Conservation (phyloP, 116 monocot species). For the Iris pallida region DNA sequence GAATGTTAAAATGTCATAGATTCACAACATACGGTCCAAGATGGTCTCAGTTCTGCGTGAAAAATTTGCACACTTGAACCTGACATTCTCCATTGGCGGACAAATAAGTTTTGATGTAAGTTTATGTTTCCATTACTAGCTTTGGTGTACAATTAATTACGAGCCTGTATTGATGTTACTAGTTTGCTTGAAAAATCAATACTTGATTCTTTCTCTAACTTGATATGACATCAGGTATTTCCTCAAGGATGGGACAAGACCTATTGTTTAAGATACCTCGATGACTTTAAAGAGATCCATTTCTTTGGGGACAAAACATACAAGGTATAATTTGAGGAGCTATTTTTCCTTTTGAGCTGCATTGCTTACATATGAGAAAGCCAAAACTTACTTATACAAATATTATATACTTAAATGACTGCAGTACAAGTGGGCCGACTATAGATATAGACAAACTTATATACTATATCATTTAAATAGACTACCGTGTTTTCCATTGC, state of each 20-base stretch:
- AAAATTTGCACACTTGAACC: conserved; percentile 75
- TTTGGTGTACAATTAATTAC: neutral
- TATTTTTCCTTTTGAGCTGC: neutral
- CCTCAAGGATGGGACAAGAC: conserved; percentile 99
- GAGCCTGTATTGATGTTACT: neutral
- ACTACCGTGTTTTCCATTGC: too few species aligned
- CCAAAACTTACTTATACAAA: neutral
- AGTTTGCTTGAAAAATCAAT: neutral
- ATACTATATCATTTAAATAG: too few species aligned
- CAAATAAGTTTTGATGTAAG: conserved; percentile 99
- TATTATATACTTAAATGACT: too few species aligned
- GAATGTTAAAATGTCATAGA: conserved; percentile 26
- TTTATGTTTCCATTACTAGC: neutral
- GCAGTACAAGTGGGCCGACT: neutral
- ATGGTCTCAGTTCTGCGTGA: conserved; percentile 89
- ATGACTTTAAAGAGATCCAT: conserved; percentile 80
- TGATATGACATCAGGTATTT: conserved; percentile 54
- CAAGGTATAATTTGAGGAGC: conserved; percentile 44
- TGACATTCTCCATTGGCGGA: conserved; percentile 94
- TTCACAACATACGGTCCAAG: conserved; percentile 76
- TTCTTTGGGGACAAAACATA: conserved; percentile 98
- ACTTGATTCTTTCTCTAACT: conserved; percentile 5
- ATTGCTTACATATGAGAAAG: neutral
- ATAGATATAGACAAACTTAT: too few species aligned
- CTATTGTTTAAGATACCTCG: conserved; percentile 79